Percentiles rank a stretch among this genome's conserved stretches.
phyloP scores from a whole-genome alignment of 805 yeast genomes.

The Debaryomyces castellii region DNA sequence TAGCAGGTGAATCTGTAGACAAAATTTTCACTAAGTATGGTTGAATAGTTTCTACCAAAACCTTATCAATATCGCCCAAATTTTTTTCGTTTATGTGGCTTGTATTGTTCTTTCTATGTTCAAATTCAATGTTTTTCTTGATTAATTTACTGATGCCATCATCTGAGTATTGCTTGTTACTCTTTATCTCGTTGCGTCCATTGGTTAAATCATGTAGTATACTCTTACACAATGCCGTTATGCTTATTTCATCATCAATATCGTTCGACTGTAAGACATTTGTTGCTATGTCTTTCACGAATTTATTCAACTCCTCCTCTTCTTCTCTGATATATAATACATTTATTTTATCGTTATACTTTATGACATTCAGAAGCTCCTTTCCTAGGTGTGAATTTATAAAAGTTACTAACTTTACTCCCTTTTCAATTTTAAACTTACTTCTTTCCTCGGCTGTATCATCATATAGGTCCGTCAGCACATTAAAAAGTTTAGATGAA shows the following conservation, averaged over 20 bases:
- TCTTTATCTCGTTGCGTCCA: slow-evolving; percentile 10
- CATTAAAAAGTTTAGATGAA: slow-evolving; percentile 7
- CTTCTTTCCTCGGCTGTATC: slow-evolving; percentile 2
- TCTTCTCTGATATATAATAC: slow-evolving; percentile 4
- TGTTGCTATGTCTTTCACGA: slow-evolving; percentile 5
- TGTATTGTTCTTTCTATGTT: neutral
- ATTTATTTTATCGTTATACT: slow-evolving; percentile 8
- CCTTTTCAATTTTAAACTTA: slow-evolving; percentile 4
- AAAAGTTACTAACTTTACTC: slow-evolving; percentile 4
- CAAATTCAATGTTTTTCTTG: neutral
- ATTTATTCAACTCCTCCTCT: slow-evolving; percentile 6
- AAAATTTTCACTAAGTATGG: slow-evolving; percentile 7
- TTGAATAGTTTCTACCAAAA: slow-evolving; percentile 6
- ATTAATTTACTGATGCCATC: slow-evolving; percentile 7
- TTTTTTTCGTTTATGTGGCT: neutral
- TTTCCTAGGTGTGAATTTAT: slow-evolving; percentile 8
- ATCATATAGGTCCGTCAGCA: neutral
- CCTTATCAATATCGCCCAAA: slow-evolving; percentile 5
- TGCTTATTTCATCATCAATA: neutral
- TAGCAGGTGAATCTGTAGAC: neutral
- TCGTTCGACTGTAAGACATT: slow-evolving; percentile 2
- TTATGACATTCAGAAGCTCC: slow-evolving; percentile 7
- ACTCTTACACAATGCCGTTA: slow-evolving; percentile 4
- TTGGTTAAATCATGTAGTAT: slow-evolving; percentile 8
- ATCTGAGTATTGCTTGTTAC: slow-evolving; percentile 9